phyloP scores from a whole-genome alignment of 2,329 filamentous ascomycete species.

The Aspergillus fumigatiaffinis region DNA sequence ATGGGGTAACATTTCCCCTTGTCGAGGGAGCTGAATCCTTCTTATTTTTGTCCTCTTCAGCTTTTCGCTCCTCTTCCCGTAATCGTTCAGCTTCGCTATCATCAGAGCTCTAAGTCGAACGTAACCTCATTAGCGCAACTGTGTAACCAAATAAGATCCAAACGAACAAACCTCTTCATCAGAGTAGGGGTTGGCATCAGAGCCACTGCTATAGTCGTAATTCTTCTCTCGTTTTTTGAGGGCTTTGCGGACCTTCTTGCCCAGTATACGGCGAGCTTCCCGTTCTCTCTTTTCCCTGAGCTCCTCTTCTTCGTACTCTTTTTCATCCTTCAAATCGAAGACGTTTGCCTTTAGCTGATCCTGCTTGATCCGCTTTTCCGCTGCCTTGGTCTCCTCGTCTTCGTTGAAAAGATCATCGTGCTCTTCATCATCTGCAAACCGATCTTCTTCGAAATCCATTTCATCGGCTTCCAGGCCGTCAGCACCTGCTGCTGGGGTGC shows the following conservation, averaged over 20 bases:
- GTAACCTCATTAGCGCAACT: conserved; percentile 6
- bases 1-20: conserved; percentile 68
- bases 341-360: conserved; percentile 85
- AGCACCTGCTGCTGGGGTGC: conserved; percentile 41
- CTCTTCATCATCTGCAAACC: conserved; percentile 87
- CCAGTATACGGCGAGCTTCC: conserved; percentile 64
- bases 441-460: conserved; percentile 65
- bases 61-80: conserved; percentile 58
- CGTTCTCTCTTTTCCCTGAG: conserved; percentile 61
- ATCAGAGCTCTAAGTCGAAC: conserved; percentile 49
- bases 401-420: conserved; percentile 72
- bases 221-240: conserved; percentile 83
- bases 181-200: conserved; percentile 55
- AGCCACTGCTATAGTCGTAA: conserved; percentile 76
- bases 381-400: conserved; percentile 73
- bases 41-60: conserved; percentile 52
- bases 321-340: conserved; percentile 72
- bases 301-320: conserved; percentile 65
- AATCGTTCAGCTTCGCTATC: conserved; percentile 63
- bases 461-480: conserved; percentile 59
- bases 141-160: conserved; percentile 21
- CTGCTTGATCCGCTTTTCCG: conserved; percentile 68
- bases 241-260: conserved; percentile 74
- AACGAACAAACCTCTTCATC: conserved; percentile 44
- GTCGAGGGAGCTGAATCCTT: conserved; percentile 56